Percentiles rank a stretch among this genome's conserved stretches.
Conservation (phyloP, 2,329 filamentous ascomycete species). For the Gyromitra esculenta region DNA sequence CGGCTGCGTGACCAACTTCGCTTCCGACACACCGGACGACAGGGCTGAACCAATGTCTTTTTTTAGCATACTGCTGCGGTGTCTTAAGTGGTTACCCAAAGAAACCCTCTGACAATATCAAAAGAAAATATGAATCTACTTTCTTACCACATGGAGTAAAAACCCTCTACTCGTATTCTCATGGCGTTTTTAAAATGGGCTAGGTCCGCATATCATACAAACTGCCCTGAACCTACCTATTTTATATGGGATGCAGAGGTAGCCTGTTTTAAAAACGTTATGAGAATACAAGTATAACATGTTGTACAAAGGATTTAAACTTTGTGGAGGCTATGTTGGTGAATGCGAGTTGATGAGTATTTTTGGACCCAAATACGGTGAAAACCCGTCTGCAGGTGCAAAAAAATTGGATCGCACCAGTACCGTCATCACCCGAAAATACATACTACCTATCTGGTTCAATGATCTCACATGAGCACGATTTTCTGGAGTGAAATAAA, state of each 20-base stretch:
- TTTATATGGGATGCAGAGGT: too few species aligned
- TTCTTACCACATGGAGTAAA: background rate
- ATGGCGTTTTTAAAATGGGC: too few species aligned
- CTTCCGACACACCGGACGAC: background rate
- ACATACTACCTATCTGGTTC: background rate
- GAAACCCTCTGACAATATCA: background rate
- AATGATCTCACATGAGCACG: background rate
- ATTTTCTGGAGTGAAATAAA: background rate
- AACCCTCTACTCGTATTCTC: background rate
- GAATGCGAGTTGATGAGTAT: background rate
- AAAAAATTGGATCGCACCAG: background rate
- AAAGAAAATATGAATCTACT: background rate
- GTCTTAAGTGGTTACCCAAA: background rate
- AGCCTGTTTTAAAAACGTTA: too few species aligned
- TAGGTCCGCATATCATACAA: too few species aligned
- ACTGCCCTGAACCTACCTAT: too few species aligned
- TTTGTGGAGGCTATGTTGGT: background rate
- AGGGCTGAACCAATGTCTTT: background rate
- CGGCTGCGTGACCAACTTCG: background rate
- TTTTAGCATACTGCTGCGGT: background rate
- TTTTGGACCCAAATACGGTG: background rate
- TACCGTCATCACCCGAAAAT: background rate
- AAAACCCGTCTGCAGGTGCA: background rate
- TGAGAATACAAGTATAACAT: background rate
- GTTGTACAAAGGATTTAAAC: background rate